Evolutionary conservation across 2,329 filamentous ascomycete species (phyloP).

Genomic region (Fusarium veterinarium): DNA sequence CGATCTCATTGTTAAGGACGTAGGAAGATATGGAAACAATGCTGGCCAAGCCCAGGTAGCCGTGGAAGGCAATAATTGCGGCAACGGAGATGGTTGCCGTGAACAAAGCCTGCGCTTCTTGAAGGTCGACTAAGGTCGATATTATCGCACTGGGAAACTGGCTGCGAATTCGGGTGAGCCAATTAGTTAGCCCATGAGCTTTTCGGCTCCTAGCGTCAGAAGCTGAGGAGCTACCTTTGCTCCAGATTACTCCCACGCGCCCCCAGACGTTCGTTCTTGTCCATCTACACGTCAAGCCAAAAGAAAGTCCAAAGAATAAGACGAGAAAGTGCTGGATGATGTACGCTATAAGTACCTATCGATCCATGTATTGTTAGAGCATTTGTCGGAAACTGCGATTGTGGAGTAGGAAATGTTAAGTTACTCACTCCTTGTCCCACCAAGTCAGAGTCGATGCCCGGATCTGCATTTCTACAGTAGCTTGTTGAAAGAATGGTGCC

Average conservation of each 20-base stretch:
- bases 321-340: neutral
- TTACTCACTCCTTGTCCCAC: neutral
- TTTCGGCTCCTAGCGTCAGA: too few relatives aligned
- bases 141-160: neutral
- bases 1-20: neutral
- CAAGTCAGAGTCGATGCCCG: neutral
- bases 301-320: neutral
- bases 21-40: neutral
- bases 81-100: neutral
- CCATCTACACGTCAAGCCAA: neutral
- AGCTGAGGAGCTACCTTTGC: rapidly evolving
- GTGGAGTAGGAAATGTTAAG: neutral
- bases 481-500: neutral
- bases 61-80: neutral
- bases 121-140: neutral
- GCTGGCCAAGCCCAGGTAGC: neutral
- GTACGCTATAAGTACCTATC: neutral
- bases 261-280: neutral
- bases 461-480: neutral
- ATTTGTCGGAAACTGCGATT: neutral
- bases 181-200: rapidly evolving
- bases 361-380: neutral
- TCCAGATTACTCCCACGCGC: neutral
- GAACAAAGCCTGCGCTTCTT: neutral
- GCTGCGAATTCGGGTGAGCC: neutral